Percentiles rank a stretch among this genome's conserved stretches.
Evolutionary conservation across 1,284 basidiomycete genomes (phyloP).

Genomic region (Sporisorium graminicola): DNA sequence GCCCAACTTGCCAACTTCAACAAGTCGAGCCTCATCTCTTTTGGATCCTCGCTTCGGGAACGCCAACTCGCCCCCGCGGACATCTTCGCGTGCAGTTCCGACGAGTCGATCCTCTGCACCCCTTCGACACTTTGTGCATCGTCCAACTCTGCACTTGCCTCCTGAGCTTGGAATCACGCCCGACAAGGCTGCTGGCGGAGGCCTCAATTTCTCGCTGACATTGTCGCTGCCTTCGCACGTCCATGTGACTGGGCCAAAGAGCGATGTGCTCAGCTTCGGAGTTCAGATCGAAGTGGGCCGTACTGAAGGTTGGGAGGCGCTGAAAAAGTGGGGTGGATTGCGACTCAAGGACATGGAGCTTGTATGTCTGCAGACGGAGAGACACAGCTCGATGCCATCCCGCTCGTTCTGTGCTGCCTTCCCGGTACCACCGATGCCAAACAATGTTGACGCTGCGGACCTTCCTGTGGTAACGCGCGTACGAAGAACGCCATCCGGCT

Average conservation of each 20-base stretch:
- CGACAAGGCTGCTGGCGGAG: slow-evolving; percentile 37
- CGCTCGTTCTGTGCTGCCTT: slow-evolving; percentile 65
- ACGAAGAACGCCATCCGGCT: not conserved
- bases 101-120: slow-evolving; percentile 38
- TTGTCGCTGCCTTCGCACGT: slow-evolving; percentile 67
- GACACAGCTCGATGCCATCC: slow-evolving; percentile 65
- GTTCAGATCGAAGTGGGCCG: slow-evolving; percentile 67
- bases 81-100: slow-evolving; percentile 37
- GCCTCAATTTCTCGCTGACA: slow-evolving; percentile 63
- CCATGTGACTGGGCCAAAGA: slow-evolving; percentile 53
- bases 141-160: slow-evolving; percentile 61
- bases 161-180: slow-evolving; percentile 52
- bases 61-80: slow-evolving; percentile 48
- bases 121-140: slow-evolving; percentile 67
- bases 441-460: slow-evolving; percentile 49
- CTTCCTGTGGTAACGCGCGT: slow-evolving; percentile 47
- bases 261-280: slow-evolving; percentile 66
- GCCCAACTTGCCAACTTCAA: slow-evolving; percentile 31
- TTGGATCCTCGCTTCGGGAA: slow-evolving; percentile 36
- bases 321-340: slow-evolving; percentile 59
- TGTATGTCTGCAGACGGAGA: slow-evolving; percentile 66
- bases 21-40: slow-evolving; percentile 32
- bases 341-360: slow-evolving; percentile 68
- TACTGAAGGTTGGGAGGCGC: slow-evolving; percentile 55
- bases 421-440: slow-evolving; percentile 52